phyloP scores from a whole-genome alignment of 1,284 basidiomycete species.

The Cerrena zonata region DNA sequence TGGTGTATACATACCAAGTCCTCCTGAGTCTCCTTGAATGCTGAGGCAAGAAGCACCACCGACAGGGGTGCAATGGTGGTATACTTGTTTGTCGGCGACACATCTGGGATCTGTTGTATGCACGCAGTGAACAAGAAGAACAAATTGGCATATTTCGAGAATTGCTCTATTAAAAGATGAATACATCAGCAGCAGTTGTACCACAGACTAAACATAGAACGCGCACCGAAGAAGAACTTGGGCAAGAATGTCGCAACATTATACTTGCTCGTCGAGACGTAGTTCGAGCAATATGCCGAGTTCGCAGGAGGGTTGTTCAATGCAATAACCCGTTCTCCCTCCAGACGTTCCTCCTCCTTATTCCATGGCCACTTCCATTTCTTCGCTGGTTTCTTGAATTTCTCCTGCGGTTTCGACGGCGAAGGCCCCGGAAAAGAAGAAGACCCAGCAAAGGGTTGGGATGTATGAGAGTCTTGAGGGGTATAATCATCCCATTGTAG shows the following conservation, averaged over 20 bases:
- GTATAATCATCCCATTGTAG: conserved; percentile 68
- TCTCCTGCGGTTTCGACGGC: conserved; percentile 14
- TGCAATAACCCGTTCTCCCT: conserved; percentile 66
- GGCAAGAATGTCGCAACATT: conserved; percentile 84
- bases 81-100: conserved; percentile 92
- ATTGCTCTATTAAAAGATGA: conserved; percentile 68
- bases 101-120: conserved; percentile 97
- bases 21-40: conserved; percentile 94
- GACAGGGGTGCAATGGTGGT: conserved; percentile 93
- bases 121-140: conserved; percentile 99
- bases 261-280: conserved; percentile 94
- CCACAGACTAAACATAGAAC: not conserved
- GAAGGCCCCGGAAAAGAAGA: conserved; percentile 33
- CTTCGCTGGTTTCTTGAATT: conserved; percentile 22
- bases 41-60: conserved; percentile 89
- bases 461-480: conserved; percentile 36
- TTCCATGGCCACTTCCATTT: conserved; percentile 78
- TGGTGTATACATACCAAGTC: conserved; percentile 59
- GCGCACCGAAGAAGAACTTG: conserved; percentile 83
- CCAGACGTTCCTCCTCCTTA: conserved; percentile 55
- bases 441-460: conserved; percentile 39
- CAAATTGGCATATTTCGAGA: conserved; percentile 96
- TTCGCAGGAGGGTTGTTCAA: conserved; percentile 68
- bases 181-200: not conserved
- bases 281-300: conserved; percentile 72